Percentiles rank a stretch among this genome's conserved stretches.
These are phyloP conservation scores for Epichloe gansuensis DNA, from an alignment of 2,329 filamentous ascomycete genomes.

Conservation along the genomic window DNA sequence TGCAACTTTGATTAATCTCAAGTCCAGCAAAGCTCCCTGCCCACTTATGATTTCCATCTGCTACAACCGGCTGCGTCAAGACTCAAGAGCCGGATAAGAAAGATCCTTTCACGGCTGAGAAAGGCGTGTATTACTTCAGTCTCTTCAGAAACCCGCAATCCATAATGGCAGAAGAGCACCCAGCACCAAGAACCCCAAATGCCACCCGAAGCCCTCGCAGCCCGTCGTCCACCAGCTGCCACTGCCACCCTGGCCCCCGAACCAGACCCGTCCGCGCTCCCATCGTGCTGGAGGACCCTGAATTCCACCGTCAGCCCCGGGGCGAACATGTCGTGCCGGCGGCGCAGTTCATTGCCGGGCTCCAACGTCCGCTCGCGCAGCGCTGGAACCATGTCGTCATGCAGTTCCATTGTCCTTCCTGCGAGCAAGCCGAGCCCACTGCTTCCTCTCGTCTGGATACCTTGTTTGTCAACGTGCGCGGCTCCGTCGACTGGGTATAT, in stretches of 20 bases:
- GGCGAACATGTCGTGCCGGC: slow-evolving; percentile 35
- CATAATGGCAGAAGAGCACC: not conserved
- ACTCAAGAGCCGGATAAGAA: not conserved
- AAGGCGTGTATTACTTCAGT: not conserved
- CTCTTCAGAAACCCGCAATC: not conserved
- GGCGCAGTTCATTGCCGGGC: slow-evolving; percentile 28
- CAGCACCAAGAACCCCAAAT: not conserved
- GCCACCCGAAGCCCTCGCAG: too few species aligned
- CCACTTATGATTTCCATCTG: not conserved
- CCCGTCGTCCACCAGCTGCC: not conserved
- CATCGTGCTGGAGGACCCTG: slow-evolving; percentile 23
- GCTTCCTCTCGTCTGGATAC: slow-evolving; percentile 15
- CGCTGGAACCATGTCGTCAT: slow-evolving; percentile 37
- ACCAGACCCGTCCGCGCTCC: slow-evolving; percentile 7
- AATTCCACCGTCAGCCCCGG: slow-evolving; percentile 29
- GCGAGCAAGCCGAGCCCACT: slow-evolving; percentile 27
- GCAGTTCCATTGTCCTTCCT: slow-evolving; percentile 44
- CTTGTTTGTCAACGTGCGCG: not conserved
- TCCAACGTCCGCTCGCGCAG: slow-evolving; percentile 37
- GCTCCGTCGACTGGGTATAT: not conserved
- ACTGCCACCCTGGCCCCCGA: not conserved
- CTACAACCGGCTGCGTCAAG: not conserved
- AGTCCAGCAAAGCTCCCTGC: not conserved
- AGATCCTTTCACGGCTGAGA: not conserved
- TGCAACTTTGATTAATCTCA: not conserved